Evolutionary conservation across 2,329 filamentous ascomycete species (phyloP).

Genomic region (Aspergillus persii): DNA sequence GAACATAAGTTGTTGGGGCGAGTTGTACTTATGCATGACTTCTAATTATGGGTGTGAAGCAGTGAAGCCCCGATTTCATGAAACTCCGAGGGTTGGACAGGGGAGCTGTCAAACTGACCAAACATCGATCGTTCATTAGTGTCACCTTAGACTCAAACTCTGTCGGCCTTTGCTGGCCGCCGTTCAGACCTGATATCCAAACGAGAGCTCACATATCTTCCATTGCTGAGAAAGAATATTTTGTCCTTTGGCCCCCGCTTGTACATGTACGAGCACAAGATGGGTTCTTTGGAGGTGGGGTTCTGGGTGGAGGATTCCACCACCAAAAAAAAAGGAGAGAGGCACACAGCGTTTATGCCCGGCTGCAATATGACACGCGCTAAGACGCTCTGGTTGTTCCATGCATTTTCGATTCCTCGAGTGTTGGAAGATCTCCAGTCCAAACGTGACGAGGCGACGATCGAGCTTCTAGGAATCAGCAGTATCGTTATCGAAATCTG

Average conservation of each 20-base stretch:
- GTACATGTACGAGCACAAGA: not conserved
- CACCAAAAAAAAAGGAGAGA: not conserved
- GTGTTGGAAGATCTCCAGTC: not conserved
- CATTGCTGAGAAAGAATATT: not conserved
- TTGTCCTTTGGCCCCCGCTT: not conserved
- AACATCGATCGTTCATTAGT: conserved; percentile 3
- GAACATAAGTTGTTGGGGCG: not conserved
- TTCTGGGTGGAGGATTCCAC: not conserved
- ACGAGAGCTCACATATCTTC: not conserved
- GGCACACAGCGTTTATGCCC: conserved; percentile 2
- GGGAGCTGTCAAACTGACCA: conserved; percentile 8
- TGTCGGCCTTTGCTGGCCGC: not conserved
- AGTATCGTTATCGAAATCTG: not conserved
- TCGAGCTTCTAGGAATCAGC: not conserved
- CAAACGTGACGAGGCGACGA: conserved; percentile 13
- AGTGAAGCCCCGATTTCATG: not conserved
- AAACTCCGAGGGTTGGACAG: not conserved
- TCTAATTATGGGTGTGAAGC: not conserved
- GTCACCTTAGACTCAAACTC: conserved; percentile 1
- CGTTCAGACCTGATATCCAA: not conserved
- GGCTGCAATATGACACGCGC: conserved; percentile 1
- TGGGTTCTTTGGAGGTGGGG: not conserved
- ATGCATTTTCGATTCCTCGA: conserved; percentile 11
- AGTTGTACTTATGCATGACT: not conserved
- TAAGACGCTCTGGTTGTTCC: conserved; percentile 8